phyloP scores from a whole-genome alignment of 1,139 yeast species.

The Diutina scorzettiae region DNA sequence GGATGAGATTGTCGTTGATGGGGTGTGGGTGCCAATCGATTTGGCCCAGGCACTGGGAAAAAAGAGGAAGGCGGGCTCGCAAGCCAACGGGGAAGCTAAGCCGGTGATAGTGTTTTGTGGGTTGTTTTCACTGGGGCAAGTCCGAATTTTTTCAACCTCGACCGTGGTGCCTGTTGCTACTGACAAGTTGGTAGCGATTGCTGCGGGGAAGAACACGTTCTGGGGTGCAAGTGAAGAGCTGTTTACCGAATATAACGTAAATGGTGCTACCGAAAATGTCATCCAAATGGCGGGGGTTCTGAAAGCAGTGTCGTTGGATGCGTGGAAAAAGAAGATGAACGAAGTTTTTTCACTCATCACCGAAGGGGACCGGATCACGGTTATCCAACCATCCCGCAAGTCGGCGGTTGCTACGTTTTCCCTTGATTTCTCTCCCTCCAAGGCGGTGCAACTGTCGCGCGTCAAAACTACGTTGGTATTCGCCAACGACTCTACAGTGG shows the following conservation, averaged over 20 bases:
- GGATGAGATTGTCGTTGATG: constrained; percentile 27
- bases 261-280: background rate
- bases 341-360: background rate
- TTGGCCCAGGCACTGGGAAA: background rate
- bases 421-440: background rate
- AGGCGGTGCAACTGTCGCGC: background rate
- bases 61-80: background rate
- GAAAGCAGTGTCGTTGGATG: background rate
- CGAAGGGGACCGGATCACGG: background rate
- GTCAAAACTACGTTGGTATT: background rate
- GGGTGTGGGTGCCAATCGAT: constrained; percentile 14
- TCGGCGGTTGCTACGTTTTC: background rate
- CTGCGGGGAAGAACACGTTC: background rate
- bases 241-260: background rate
- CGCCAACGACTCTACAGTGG: background rate
- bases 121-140: background rate
- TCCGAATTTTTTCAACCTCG: background rate
- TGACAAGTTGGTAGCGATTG: background rate
- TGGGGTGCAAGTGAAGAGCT: background rate
- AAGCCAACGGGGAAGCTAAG: background rate
- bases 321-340: background rate
- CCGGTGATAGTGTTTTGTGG: background rate
- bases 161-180: background rate
- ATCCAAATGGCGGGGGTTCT: background rate
- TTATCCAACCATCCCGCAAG: background rate